Evolutionary conservation across 257 asterid genomes (phyloP).

Genomic region (Forsythia suspensa): DNA sequence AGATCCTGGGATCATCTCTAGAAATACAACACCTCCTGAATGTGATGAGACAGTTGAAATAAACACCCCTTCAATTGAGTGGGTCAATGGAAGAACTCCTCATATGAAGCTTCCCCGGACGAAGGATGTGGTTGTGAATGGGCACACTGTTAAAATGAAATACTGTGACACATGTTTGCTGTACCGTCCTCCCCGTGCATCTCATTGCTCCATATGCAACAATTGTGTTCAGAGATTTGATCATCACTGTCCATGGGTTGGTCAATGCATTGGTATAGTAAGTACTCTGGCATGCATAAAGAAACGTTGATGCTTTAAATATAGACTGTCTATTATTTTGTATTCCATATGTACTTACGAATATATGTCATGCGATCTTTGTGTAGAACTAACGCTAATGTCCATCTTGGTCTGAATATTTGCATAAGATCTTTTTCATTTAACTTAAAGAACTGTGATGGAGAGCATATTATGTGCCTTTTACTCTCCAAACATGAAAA

Average conservation of each 20-base stretch:
- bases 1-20: slow-evolving; percentile 86
- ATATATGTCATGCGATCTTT: background rate
- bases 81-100: slow-evolving; percentile 82
- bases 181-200: slow-evolving; percentile 94
- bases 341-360: background rate
- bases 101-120: slow-evolving; percentile 70
- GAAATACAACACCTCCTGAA: slow-evolving; percentile 69
- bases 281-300: slow-evolving; percentile 33
- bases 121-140: slow-evolving; percentile 72
- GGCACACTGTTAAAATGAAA: slow-evolving; percentile 70
- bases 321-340: background rate
- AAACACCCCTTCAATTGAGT: slow-evolving; percentile 79
- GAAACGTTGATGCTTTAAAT: background rate
- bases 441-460: background rate
- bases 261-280: slow-evolving; percentile 91
- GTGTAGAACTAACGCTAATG: background rate
- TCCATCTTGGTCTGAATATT: background rate
- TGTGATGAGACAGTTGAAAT: slow-evolving; percentile 44
- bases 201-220: slow-evolving; percentile 96
- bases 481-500: background rate
- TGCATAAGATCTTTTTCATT: background rate
- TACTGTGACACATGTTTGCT: slow-evolving; percentile 86
- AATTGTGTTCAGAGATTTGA: slow-evolving; percentile 89
- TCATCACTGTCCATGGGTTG: slow-evolving; percentile 97
- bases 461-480: background rate